phyloP scores from a whole-genome alignment of 352 stramenopile species.

The Globisporangium canariense region DNA sequence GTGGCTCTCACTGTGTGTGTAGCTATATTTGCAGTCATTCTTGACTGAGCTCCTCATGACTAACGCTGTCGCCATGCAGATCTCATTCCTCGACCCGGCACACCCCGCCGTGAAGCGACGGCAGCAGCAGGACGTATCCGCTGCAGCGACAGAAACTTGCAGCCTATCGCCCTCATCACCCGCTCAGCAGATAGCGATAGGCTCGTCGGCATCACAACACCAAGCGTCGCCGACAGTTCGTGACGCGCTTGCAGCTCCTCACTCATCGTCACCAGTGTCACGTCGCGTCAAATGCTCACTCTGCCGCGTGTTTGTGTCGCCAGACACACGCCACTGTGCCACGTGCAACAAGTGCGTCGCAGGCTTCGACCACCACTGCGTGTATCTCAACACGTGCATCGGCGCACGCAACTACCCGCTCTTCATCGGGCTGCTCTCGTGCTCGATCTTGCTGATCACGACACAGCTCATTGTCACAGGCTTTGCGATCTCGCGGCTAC shows the following conservation, averaged over 20 bases:
- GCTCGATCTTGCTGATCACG: constrained; percentile 46
- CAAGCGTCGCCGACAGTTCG: constrained; percentile 4
- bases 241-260: constrained; percentile 3
- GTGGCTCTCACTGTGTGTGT: background rate
- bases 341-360: constrained; percentile 93
- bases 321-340: constrained; percentile 80
- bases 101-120: constrained; percentile 22
- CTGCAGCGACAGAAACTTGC: background rate
- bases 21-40: constrained; percentile 8
- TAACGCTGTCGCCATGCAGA: constrained; percentile 24
- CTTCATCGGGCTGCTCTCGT: constrained; percentile 57
- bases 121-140: constrained; percentile 6
- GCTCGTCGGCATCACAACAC: background rate
- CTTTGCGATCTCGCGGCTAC: constrained; percentile 35
- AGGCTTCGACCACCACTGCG: constrained; percentile 95
- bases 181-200: background rate
- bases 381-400: constrained; percentile 94
- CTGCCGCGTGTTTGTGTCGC: constrained; percentile 41
- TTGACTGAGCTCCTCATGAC: constrained; percentile 22
- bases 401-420: constrained; percentile 67
- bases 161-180: background rate
- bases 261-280: background rate
- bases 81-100: constrained; percentile 46
- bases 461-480: constrained; percentile 50
- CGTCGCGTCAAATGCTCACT: constrained; percentile 27